Base-by-base conservation (phyloP, 495 filamentous ascomycete genomes). In the Darksidea phi region DNA sequence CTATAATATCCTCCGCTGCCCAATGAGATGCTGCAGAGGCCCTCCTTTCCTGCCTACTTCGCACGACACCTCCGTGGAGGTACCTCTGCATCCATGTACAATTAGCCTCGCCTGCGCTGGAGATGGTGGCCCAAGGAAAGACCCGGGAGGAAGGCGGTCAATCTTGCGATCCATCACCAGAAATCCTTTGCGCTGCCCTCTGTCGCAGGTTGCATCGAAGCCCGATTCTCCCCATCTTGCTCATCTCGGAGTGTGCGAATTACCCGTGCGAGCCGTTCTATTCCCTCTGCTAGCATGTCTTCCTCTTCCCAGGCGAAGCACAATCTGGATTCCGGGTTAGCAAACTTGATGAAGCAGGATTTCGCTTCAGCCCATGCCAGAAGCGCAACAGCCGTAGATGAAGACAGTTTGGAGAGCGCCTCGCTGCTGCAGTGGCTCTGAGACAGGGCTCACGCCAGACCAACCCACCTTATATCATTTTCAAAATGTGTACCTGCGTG, bases 231-330 rank as follows among this genome's bases (percentile, higher is more conserved):
- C 24, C 23, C 60, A 1, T 42, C 59, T 26, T 64, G 15, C 26
- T 70, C 66, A 50, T 68, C 60, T 48, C 69, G 55, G 59, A 77
- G 69, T 48, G 26, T 42, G 45, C 51, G 49, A 37, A 83, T 57
- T 32, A 83, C 80, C 28, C 67, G 68, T 26, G 72, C 86, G 38
- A 94, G 70, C 60, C 87, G 79, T 71, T 71, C 68, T 10, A 94
- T 79, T 0, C 88, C 90, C 68, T 91, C 87, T 1, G 67, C 77
- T n/a, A 95, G 61, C 50, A 79, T 73, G n/a, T 78, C 78, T 69
- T 84, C 84, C 18, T 86, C 80, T 74, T 86, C 89, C 85, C 86
- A 93, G 10, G 88, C 79, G 72, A 89, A 91, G 61, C 86, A 89
- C 7, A 95, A 8, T 43, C 56, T 43, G 41, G 15, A 43, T n/a